phyloP scores from a whole-genome alignment of 805 yeast genomes.

The Metschnikowia picachoensis region DNA sequence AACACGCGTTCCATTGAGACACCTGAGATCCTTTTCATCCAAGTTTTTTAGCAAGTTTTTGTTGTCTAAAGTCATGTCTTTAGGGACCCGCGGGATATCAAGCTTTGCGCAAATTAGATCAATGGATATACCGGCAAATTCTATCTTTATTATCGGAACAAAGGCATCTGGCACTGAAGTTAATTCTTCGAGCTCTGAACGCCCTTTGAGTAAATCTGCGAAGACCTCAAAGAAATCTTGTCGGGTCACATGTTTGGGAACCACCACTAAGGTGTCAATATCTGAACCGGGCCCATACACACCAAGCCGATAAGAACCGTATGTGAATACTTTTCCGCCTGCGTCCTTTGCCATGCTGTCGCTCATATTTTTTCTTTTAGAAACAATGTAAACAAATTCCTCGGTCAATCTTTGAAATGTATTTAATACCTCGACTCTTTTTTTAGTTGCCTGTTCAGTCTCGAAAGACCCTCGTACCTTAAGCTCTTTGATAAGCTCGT shows the following conservation, averaged over 20 bases:
- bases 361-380: slow-evolving; percentile 81
- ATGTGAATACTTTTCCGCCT: slow-evolving; percentile 96
- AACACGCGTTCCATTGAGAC: slow-evolving; percentile 93
- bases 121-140: slow-evolving; percentile 86
- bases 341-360: slow-evolving; percentile 98
- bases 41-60: slow-evolving; percentile 81
- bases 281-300: slow-evolving; percentile 98
- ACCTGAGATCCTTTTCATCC: slow-evolving; percentile 86
- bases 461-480: slow-evolving; percentile 87
- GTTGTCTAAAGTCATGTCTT: slow-evolving; percentile 69
- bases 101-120: slow-evolving; percentile 85
- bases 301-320: slow-evolving; percentile 90
- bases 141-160: slow-evolving; percentile 90
- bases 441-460: slow-evolving; percentile 74
- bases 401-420: slow-evolving; percentile 68
- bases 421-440: slow-evolving; percentile 70
- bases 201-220: slow-evolving; percentile 58
- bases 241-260: slow-evolving; percentile 89
- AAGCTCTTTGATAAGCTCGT: slow-evolving; percentile 69
- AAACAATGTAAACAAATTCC: slow-evolving; percentile 82
- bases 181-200: slow-evolving; percentile 85
- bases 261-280: slow-evolving; percentile 95
- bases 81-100: slow-evolving; percentile 80
- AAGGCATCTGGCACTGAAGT: slow-evolving; percentile 94
- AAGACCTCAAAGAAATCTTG: slow-evolving; percentile 87